Evolutionary conservation across 208 protist species (phyloP), one percentile per base, ranked within the genome.

Genomic region (Balamuthia mandrillaris): DNA sequence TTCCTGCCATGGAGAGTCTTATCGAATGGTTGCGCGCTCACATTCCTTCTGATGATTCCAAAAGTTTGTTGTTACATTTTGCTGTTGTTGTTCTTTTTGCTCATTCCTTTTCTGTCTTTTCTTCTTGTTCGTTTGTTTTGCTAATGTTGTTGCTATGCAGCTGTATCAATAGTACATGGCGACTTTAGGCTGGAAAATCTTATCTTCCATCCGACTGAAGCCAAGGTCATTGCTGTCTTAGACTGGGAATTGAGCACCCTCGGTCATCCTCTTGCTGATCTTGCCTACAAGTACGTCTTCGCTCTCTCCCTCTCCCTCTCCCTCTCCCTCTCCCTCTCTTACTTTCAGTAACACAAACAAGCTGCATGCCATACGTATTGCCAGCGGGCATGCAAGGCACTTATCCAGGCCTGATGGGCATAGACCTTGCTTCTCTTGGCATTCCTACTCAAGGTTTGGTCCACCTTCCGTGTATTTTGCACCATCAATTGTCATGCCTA

Each of bases 181-280:
- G 88, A 94, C 45, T 92, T 44, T 35, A 51, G 86, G 1, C 35
- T 95, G 35, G 90, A 93, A 63, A 94, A 94, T 61, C 21, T 94
- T 10, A 90, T 95, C 1, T 91, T 95, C 60, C 93, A 95, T 72
- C 92, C 93, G 7, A 93, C 90, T 6, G 81, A 94, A 78, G 51
- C 52, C 21, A 56, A 61, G 24, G 74, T 95, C 37, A 82, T 95
- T 0, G 93, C 89, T n/a, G 86, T 95, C 21, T 77, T 95, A 6
- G 94, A 96, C 77, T 96, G 93, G 93, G 94, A 96, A 81, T 70
- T 96, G n/a, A 87, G 81, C n/a, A 95, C 94, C 10, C 24, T 96
- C 18, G 92, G 92, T 14, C 84, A 90, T 58, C 92, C 94, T 0
- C 33, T 95, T 33, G 52, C 89, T 4, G 93, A 95, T 68, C 63